These are phyloP conservation scores for Penicillium waksmanii DNA, from an alignment of 495 filamentous ascomycete species.

Conservation along the genomic window DNA sequence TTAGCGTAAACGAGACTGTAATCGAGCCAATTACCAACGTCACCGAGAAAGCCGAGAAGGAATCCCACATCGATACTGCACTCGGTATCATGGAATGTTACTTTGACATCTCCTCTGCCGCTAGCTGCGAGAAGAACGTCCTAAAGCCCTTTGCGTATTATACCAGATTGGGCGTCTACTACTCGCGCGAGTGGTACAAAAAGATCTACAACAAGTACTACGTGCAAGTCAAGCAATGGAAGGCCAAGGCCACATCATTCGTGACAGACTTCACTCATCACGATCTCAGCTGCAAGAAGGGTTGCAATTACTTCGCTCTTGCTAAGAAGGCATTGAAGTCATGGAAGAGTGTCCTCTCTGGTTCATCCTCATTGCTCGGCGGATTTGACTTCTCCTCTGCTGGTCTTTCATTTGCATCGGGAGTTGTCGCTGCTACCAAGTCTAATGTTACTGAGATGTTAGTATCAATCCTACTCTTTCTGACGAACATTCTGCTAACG, in stretches of 20 bases:
- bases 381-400: background rate
- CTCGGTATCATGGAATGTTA: conserved; percentile 4
- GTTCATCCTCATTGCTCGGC: background rate
- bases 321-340: background rate
- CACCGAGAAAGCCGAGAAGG: background rate
- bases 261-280: background rate
- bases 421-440: background rate
- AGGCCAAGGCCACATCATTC: background rate
- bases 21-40: background rate
- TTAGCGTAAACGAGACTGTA: background rate
- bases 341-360: background rate
- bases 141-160: background rate
- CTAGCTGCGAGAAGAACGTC: conserved; percentile 5
- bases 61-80: background rate
- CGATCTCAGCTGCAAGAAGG: background rate
- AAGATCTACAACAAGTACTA: background rate
- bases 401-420: conserved; percentile 5
- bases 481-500: background rate
- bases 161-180: background rate
- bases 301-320: background rate
- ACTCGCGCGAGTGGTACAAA: conserved; percentile 3
- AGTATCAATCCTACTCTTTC: background rate
- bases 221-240: background rate
- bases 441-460: conserved; percentile 1
- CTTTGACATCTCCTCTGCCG: conserved; percentile 3